Conservation (phyloP, 1,139 yeast genomes). For the Pichia sp. region DNA sequence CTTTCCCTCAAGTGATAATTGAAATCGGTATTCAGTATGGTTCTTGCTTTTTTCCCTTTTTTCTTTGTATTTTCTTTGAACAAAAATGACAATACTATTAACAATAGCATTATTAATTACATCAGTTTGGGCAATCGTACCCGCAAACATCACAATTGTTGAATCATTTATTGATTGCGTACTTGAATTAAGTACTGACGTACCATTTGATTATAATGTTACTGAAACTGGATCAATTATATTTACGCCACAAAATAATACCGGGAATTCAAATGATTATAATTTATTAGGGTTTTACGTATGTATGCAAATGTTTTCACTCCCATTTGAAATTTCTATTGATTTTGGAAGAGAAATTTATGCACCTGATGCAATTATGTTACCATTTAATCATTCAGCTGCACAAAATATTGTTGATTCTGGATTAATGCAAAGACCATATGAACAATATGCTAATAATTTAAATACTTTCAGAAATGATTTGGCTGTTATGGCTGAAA, state of each 20-base stretch:
- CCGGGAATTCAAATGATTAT: neutral
- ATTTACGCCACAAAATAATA: neutral
- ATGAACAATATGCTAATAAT: neutral
- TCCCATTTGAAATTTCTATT: neutral
- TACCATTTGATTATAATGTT: neutral
- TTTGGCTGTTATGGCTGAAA: neutral
- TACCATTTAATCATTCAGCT: neutral
- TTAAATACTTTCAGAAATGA: neutral
- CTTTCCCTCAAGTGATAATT: too few species aligned
- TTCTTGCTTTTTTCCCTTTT: too few species aligned
- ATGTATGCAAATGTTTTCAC: neutral
- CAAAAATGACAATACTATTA: too few species aligned
- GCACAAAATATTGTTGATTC: neutral
- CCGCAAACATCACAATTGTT: slow-evolving; percentile 1
- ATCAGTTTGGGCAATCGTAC: neutral
- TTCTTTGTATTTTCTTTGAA: too few species aligned
- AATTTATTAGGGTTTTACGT: neutral
- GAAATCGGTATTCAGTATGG: too few species aligned
- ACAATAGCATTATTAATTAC: too few species aligned
- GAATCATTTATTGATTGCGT: neutral
- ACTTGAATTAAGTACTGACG: neutral
- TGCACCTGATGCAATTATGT: neutral
- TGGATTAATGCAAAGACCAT: neutral
- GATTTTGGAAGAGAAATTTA: neutral
- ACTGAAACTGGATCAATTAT: neutral